Percentiles rank a stretch among this genome's conserved stretches.
These are phyloP conservation scores for Mycena alexandri DNA, from an alignment of 768 basidiomycete genomes.

Conservation along the genomic window DNA sequence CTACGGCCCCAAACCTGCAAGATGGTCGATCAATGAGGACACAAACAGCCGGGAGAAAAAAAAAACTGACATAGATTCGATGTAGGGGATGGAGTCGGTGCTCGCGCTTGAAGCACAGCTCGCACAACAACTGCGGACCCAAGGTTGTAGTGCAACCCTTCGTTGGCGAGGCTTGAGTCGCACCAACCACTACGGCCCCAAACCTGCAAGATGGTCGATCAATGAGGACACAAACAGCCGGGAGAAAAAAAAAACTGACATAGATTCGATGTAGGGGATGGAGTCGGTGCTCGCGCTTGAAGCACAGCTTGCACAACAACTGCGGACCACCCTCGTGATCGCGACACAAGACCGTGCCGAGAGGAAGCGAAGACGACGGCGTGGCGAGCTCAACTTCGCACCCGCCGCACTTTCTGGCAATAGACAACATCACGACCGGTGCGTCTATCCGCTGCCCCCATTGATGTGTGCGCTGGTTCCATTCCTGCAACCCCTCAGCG, in stretches of 20 bases:
- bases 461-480: too few relatives aligned
- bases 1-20: not conserved
- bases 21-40: too few relatives aligned
- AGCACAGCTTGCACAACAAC: not conserved
- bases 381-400: not conserved
- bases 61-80: too few relatives aligned
- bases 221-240: too few relatives aligned
- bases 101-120: not conserved
- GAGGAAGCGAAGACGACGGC: not conserved
- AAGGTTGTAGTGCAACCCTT: not conserved
- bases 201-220: not conserved
- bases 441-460: too few relatives aligned
- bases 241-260: too few relatives aligned
- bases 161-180: not conserved
- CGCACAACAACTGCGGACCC: not conserved
- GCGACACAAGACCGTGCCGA: not conserved
- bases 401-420: not conserved
- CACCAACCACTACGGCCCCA: not conserved
- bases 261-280: too few relatives aligned
- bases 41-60: too few relatives aligned
- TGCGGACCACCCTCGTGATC: not conserved
- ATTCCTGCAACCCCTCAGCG: too few relatives aligned
- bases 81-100: not conserved
- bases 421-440: not conserved
- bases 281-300: not conserved